Evolutionary conservation across 176 grass and related monocot genomes (phyloP).

Genomic region (Tillandsia fasciculata): DNA sequence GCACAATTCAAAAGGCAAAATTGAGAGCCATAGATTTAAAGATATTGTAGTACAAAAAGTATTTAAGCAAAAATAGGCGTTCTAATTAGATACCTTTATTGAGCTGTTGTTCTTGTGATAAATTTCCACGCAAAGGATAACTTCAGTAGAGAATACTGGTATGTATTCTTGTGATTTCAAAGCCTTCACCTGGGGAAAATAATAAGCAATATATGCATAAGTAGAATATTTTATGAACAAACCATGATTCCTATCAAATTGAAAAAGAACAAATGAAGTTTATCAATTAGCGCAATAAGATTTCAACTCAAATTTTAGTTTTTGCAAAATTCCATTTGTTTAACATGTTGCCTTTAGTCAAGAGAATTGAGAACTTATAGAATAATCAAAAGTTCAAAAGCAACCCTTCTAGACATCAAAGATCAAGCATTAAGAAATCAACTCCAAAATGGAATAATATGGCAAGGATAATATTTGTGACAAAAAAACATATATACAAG

Average conservation of each 20-base stretch:
- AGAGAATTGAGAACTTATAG: too few species aligned
- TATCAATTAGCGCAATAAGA: slow-evolving; percentile 1
- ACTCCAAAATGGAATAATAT: too few species aligned
- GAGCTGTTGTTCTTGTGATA: slow-evolving; percentile 38
- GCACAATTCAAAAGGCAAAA: too few species aligned
- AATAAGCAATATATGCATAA: slow-evolving; percentile 6
- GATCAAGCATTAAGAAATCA: too few species aligned
- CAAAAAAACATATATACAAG: too few species aligned
- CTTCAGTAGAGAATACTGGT: slow-evolving; percentile 64
- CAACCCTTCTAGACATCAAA: too few species aligned
- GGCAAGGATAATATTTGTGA: too few species aligned
- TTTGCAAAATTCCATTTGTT: too few species aligned
- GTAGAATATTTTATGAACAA: not conserved
- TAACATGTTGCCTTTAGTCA: too few species aligned
- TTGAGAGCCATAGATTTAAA: too few species aligned
- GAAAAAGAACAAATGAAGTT: slow-evolving; percentile 18
- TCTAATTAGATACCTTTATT: slow-evolving; percentile 7
- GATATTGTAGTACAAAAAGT: not conserved
- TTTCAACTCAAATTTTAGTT: too few species aligned
- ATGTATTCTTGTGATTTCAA: slow-evolving; percentile 40
- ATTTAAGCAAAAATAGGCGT: not conserved
- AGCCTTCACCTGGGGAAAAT: slow-evolving; percentile 37
- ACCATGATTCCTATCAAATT: slow-evolving; percentile 2
- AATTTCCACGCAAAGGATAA: slow-evolving; percentile 78
- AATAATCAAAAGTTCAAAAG: too few species aligned